Evolutionary conservation across 257 asterid genomes (phyloP), one percentile per base, ranked within the genome.

Genomic region (Solanum medicagineum): DNA sequence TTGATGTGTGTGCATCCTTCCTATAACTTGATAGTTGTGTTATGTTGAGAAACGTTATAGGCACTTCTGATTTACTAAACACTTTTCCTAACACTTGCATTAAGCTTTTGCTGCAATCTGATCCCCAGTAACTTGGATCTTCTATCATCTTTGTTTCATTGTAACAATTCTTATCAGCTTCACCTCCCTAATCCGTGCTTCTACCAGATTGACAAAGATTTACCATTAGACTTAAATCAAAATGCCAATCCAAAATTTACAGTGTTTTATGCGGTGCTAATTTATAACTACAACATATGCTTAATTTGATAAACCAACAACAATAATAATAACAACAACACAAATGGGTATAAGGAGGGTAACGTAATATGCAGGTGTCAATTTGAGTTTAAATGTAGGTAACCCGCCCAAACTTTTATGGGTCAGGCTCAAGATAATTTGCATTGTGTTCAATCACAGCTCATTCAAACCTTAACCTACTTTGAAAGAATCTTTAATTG

Each of bases 1-100:
- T 92, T 6, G 97, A 90, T 1, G 96, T 89, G 75, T 94, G 97
- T 1, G 94, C 97, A 62, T 94, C 97, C 81, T 89, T 94, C 80
- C 97, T 74, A 24, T 92, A 91, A 82, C 91, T 87, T n/a, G 96
- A 94, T 8, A 94, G 88, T 20, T 92, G 93, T 0, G 97, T 92
- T 15, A 94, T 91, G 87, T 94, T 94, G 11, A 94, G 88, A 60
- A 93, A 87, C 11, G 93, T 88, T 53, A 93, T 90, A 10, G 92
- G 92, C 20, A 85, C 89, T 40, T 63, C 86, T 1, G 93, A 91
- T 81, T 85, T 89, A 44, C 87, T 65, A 22, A 90, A 88, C 60
- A 80, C 92, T 36, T 85, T 86, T 0, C 85, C 84, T 3, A 90
- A 88, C 56, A 93, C 93, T 8, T 71, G 86, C 92, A 93, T 93